Base-by-base conservation (phyloP, 73 alveolate species). In the Paramecium primaurelia region DNA sequence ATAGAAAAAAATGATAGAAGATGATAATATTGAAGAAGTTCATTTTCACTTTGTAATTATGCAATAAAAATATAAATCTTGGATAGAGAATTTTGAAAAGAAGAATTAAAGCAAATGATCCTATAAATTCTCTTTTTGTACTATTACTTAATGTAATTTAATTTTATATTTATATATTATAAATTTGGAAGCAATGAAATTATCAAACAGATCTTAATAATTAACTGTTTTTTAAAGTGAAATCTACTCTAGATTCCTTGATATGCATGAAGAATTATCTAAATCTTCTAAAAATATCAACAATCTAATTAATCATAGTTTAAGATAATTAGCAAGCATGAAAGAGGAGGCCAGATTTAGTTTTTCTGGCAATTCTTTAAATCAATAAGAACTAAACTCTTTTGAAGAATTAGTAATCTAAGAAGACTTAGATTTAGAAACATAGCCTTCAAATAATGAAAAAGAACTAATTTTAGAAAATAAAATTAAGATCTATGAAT, bases 61-160 rank as follows among this genome's bases (percentile, higher is more conserved):
- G 69, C 40, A 42, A 36, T 16, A 75, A 20, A 1, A 75, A 75
- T 75, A 37, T 75, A 75, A 42, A 42, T 22, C 9, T 8, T 75
- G 88, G 88, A 8, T 75, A 3, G 64, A 75, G n/a, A 75, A 37
- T 4, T 30, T 75, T 20, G 88, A 75, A 75, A 75, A 18, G 84
- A 64, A 34, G 47, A 64, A 34, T 64, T 14, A 64, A 6, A 64
- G 8, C 84, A 64, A 64, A 32, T 64, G 47, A 34, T 64, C 69
- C 11, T 54, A 64, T 28, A 11, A 32, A 64, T 64, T 45, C 40
- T 34, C 47, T 64, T 64, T 64, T 64, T 64, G 84, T 64, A 64
- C 84, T 64, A 7, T 64, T 64, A 64, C 45, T 64, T 64, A 64
- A 64, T 28, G 28, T 32, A 11, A 32, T 49, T 64, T 32, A 11